Percentiles rank a stretch among this genome's conserved stretches.
These are phyloP conservation scores for Phaeotremella skinneri DNA, from an alignment of 768 basidiomycete species.

Conservation along the genomic window DNA sequence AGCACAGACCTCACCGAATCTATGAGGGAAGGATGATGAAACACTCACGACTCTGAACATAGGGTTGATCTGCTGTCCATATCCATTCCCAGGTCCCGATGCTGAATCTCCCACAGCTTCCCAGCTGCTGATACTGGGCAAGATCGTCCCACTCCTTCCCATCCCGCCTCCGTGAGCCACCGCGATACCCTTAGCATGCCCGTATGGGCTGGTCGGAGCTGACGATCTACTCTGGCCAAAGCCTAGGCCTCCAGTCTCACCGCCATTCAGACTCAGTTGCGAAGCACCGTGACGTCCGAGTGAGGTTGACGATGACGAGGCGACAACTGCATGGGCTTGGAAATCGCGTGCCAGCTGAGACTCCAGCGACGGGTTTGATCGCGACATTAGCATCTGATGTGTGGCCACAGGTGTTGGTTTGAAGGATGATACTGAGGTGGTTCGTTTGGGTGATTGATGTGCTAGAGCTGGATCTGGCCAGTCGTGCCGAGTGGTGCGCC, in stretches of 20 bases:
- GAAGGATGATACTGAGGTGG: constrained; percentile 36
- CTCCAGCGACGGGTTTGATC: constrained; percentile 47
- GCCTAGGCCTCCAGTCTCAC: constrained; percentile 9
- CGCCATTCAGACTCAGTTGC: constrained; percentile 25
- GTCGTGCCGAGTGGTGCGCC: constrained; percentile 29
- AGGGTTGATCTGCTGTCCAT: constrained; percentile 34
- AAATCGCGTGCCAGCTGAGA: constrained; percentile 51
- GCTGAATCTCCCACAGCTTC: constrained; percentile 13
- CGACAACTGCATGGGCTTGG: constrained; percentile 41
- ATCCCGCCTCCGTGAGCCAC: constrained; percentile 41
- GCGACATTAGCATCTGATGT: constrained; percentile 26
- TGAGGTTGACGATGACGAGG: constrained; percentile 28
- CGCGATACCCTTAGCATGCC: constrained; percentile 45
- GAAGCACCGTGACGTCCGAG: constrained; percentile 29
- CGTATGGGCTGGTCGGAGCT: constrained; percentile 49
- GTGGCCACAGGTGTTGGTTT: constrained; percentile 26
- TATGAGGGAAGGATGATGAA: background rate
- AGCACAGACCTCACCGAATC: background rate
- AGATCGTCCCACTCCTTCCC: constrained; percentile 29
- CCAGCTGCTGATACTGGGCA: constrained; percentile 43
- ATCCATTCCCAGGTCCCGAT: constrained; percentile 4
- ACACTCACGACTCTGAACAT: constrained; percentile 49
- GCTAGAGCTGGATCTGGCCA: constrained; percentile 24
- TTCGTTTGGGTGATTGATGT: constrained; percentile 24
- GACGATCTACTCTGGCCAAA: background rate